Base-by-base conservation (phyloP, 1,284 basidiomycete species). In the Pulveroboletus sp. region DNA sequence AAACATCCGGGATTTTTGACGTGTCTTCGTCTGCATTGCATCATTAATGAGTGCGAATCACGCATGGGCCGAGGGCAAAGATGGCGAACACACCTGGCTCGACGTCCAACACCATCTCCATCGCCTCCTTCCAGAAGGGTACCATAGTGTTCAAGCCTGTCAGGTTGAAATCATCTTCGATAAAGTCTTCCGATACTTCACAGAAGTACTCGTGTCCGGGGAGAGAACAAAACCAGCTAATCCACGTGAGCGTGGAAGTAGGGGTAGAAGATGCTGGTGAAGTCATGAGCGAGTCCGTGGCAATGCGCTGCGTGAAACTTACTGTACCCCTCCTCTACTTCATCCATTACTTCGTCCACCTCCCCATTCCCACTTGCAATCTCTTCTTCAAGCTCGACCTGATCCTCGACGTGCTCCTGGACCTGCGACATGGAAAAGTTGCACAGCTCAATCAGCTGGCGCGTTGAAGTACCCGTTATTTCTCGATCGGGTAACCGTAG, bases 91-190 rank as follows among this genome's bases (percentile, higher is more conserved):
- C 74, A 95, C 94, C 94, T 77, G 97, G 94, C 77, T 99, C 97
- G 51, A 99, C 96, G 75, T 99, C 97, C 58, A 99, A 77, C n/a
- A 99, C 95, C 97, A 99, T 99, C 78, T 99, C 97, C 85, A 99
- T 89, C 28, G 97, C 97, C 74, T 99, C 97, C 75, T 98, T 96
- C 94, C 97, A 99, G 72, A 99, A 99, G 11, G 97, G 90, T 31
- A 99, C 96, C 82, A 98, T 89, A 20, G 86, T 84, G 72, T 95
- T 96, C 63, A 99, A 77, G 2, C 97, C 97, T 1, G 97, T 99
- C 52, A 99, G 80, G 77, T 99, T 99, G 78, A 99, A 99, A 73
- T 99, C 97, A 76, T 99, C 97, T 73, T 99, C 97, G 74, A 99
- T 99, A 74, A 98, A 99, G 70, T 99, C 96, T 71, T 99, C 96